Percentiles rank a stretch among this genome's conserved stretches.
phyloP scores from a whole-genome alignment of 305 asterid species.

The Fraxinus latifolia region DNA sequence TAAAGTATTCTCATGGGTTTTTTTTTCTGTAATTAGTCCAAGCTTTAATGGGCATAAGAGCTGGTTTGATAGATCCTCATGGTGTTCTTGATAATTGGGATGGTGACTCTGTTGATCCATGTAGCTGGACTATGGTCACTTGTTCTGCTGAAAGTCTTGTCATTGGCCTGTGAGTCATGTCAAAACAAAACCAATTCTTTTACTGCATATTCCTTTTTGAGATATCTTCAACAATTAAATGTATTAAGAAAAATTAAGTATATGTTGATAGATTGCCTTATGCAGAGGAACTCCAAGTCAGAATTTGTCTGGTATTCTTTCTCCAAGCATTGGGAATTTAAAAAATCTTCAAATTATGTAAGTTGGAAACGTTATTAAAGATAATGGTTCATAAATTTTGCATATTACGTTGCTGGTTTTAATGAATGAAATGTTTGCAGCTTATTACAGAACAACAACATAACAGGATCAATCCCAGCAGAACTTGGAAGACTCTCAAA shows the following conservation, averaged over 20 bases:
- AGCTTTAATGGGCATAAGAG: slow-evolving; percentile 82
- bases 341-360: slow-evolving; percentile 84
- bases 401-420: slow-evolving; percentile 7
- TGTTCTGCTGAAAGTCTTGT: slow-evolving; percentile 78
- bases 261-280: slow-evolving; percentile 32
- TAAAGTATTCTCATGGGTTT: background rate
- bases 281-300: slow-evolving; percentile 92
- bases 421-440: slow-evolving; percentile 35
- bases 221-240: background rate
- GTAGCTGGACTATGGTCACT: slow-evolving; percentile 98
- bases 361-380: slow-evolving; percentile 25
- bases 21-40: slow-evolving; percentile 44
- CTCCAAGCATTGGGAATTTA: slow-evolving; percentile 82
- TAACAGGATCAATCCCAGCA: slow-evolving; percentile 67
- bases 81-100: slow-evolving; percentile 97
- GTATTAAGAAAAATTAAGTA: background rate
- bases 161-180: slow-evolving; percentile 71
- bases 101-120: slow-evolving; percentile 91
- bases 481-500: slow-evolving; percentile 66
- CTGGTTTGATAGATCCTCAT: slow-evolving; percentile 74
- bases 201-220: background rate
- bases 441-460: slow-evolving; percentile 79
- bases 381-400: background rate
- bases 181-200: background rate
- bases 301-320: slow-evolving; percentile 69